Evolutionary conservation across 768 basidiomycete genomes (phyloP), one percentile per base, ranked within the genome.

Genomic region (Cantharellus anzutake): DNA sequence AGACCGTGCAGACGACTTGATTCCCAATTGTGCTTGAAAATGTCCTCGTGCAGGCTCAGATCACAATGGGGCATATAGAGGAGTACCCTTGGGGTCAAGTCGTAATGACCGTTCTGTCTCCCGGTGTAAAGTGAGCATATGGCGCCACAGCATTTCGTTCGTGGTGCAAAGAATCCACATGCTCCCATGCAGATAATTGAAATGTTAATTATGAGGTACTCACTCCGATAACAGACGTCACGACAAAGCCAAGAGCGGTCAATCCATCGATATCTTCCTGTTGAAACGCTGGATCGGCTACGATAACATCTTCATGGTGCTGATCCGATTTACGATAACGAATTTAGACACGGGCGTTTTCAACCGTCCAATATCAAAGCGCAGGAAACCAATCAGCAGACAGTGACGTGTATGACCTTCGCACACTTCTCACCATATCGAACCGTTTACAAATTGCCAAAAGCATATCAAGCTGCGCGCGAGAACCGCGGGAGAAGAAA

Each of bases 61-160:
- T 84, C 83, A 67, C 86, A 86, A 68, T 87, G 85, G 29, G 84
- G 85, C 83, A 86, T 85, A 71, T 79, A 86, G 59, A 81, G 72
- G 59, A 88, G 72, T 37, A 37, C 35, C 11, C 7, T 11, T 37
- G 38, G 7, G 53, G 83, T 84, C 63, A 42, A 11, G 37, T 57
- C 56, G 56, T 57, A 14, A 14, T 57, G 39, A 5, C 40, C 56
- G 39, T 5, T 1, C 56, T 55, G 59, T 56, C 58, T 51, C 62
- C 42, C 29, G 40, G 42, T 34, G 40, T 29, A 48, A 48, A 29
- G 29, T 61, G 39, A 41, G 61, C 37, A 55, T 42, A 41, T 29
- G 20, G 20, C 1, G 20, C 20, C 20, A 29, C 20, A 29, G 20
- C 20, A 29, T 29, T 29, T 29, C 20, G 1, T 29, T 29, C 20